Percentiles rank a stretch among this genome's conserved stretches.
phyloP scores from a whole-genome alignment of 2,329 filamentous ascomycete genomes.

The Colletotrichum higginsianum region DNA sequence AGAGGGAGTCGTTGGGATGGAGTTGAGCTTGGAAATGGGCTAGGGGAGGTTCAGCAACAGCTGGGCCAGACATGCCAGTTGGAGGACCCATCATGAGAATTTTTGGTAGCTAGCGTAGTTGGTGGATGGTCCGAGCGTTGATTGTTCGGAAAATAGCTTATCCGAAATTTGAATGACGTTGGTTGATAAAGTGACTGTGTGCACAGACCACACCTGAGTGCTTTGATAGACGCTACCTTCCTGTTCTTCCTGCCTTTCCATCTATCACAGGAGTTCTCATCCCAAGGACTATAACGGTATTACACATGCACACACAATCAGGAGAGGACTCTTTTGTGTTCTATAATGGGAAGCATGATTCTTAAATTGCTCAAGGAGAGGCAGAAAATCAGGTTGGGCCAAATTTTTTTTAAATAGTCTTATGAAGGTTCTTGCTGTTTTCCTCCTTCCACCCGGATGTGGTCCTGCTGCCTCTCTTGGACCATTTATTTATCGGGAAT shows the following conservation, averaged over 20 bases:
- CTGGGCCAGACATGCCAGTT: constrained; percentile 25
- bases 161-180: constrained; percentile 33
- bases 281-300: not conserved
- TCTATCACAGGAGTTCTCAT: not conserved
- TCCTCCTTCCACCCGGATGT: too few species aligned
- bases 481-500: too few species aligned
- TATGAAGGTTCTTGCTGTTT: too few species aligned
- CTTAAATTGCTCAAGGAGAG: too few species aligned
- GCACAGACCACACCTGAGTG: constrained; percentile 14
- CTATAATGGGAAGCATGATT: accelerated
- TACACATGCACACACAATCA: not conserved
- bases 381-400: too few species aligned
- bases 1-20: constrained; percentile 28
- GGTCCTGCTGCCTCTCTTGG: too few species aligned
- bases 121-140: constrained; percentile 15
- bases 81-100: constrained; percentile 41
- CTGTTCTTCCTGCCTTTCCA: not conserved
- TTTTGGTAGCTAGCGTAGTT: constrained; percentile 39
- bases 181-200: not conserved
- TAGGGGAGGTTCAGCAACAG: constrained; percentile 32
- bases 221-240: not conserved
- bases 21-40: constrained; percentile 19
- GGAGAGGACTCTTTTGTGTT: not conserved
- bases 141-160: constrained; percentile 1
- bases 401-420: too few species aligned